phyloP scores from a whole-genome alignment of 371 early-diverging fungal species.

The Gilbertella persicaria region DNA sequence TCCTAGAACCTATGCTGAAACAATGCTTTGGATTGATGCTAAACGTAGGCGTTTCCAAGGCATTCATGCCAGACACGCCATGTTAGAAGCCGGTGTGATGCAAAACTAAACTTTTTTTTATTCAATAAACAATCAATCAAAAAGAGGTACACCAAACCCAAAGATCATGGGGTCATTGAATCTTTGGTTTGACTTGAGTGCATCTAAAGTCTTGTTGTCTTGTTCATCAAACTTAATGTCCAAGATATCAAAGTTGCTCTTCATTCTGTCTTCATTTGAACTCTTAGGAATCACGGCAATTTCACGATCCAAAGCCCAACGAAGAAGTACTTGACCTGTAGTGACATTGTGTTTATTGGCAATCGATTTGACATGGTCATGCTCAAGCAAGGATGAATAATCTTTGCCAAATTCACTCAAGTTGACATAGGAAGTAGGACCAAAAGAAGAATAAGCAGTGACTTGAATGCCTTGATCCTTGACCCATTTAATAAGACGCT shows the following conservation, averaged over 20 bases:
- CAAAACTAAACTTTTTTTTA: constrained; percentile 3
- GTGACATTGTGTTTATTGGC: constrained; percentile 24
- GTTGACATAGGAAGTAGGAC: constrained; percentile 56
- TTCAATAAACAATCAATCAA: constrained; percentile 22
- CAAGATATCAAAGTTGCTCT: constrained; percentile 35
- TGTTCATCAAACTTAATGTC: constrained; percentile 33
- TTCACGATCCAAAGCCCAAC: constrained; percentile 60
- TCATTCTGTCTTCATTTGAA: constrained; percentile 48
- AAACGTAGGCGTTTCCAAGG: constrained; percentile 50
- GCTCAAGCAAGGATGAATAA: constrained; percentile 33
- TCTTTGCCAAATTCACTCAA: constrained; percentile 48
- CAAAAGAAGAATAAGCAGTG: constrained; percentile 69
- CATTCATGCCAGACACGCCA: constrained; percentile 27
- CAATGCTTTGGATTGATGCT: constrained; percentile 74
- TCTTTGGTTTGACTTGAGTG: constrained; percentile 23
- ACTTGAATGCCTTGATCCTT: constrained; percentile 45
- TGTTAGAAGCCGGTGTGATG: constrained; percentile 19
- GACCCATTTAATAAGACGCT: constrained; percentile 45
- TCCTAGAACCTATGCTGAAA: constrained; percentile 73
- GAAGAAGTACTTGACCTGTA: constrained; percentile 43
- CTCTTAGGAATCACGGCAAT: constrained; percentile 69
- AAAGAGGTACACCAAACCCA: constrained; percentile 40
- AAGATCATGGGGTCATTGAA: constrained; percentile 33
- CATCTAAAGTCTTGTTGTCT: constrained; percentile 24
- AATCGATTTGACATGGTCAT: constrained; percentile 30